These are phyloP conservation scores for Pythium coloratum DNA, from an alignment of 352 stramenopile genomes.

Conservation along the genomic window DNA sequence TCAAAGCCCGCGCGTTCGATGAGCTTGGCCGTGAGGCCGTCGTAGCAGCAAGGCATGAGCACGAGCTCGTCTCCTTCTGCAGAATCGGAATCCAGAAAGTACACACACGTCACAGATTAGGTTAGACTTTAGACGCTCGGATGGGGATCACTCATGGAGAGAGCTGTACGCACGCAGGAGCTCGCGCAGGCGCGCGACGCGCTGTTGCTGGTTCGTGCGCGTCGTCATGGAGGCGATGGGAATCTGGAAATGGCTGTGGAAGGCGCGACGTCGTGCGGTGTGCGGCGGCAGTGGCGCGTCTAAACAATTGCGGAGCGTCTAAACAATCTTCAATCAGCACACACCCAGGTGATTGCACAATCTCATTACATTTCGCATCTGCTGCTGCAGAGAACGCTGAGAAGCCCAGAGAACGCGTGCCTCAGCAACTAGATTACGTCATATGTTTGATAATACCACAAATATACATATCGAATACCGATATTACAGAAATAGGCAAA, in stretches of 20 bases:
- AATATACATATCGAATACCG: not conserved
- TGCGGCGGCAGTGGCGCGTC: too few relatives aligned
- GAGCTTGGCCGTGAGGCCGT: conserved; percentile 89
- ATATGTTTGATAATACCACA: not conserved
- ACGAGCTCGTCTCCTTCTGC: conserved; percentile 60
- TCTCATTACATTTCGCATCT: conserved; percentile 14
- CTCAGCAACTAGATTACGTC: conserved; percentile 19
- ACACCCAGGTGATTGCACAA: conserved; percentile 16
- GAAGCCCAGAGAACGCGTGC: not conserved
- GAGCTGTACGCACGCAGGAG: conserved; percentile 35
- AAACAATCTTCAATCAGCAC: not conserved
- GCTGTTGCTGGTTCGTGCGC: conserved; percentile 43
- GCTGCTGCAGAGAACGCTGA: not conserved
- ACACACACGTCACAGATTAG: not conserved
- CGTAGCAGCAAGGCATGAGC: conserved; percentile 90
- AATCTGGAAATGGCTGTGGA: not conserved
- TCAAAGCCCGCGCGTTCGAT: conserved; percentile 63
- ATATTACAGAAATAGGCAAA: too few relatives aligned
- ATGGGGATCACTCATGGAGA: not conserved
- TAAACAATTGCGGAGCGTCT: not conserved
- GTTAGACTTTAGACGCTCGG: not conserved
- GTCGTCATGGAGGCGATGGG: conserved; percentile 14
- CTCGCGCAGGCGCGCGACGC: conserved; percentile 45
- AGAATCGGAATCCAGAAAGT: not conserved
- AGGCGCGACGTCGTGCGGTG: not conserved